These are phyloP conservation scores for Nepenthes gracilis DNA, from an alignment of 148 eudicot genomes.

Conservation along the genomic window DNA sequence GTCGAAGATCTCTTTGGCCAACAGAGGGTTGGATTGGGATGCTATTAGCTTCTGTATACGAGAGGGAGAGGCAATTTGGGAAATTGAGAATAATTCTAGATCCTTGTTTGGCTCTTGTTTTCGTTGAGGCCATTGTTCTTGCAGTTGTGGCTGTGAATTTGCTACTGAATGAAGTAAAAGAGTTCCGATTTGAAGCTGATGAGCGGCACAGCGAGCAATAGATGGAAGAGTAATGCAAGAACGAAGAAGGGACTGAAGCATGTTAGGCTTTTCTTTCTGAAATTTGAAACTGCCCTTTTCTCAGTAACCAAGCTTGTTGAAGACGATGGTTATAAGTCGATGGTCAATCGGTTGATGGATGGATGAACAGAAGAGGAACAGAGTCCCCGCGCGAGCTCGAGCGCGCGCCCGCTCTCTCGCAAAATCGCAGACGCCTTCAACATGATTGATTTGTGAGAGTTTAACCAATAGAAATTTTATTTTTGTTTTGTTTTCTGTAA, in stretches of 20 bases:
- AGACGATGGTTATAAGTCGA: too few relatives aligned
- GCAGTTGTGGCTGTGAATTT: neutral
- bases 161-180: conserved; percentile 6
- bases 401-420: too few relatives aligned
- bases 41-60: conserved; percentile 58
- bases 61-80: conserved; percentile 42
- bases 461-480: too few relatives aligned
- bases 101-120: conserved; percentile 11
- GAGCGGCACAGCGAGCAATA: conserved; percentile 1
- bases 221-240: conserved; percentile 4
- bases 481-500: too few relatives aligned
- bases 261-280: too few relatives aligned
- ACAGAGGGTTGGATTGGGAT: conserved; percentile 67
- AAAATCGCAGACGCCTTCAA: too few relatives aligned
- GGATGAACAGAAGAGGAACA: too few relatives aligned
- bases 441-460: too few relatives aligned
- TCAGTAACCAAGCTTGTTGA: too few relatives aligned
- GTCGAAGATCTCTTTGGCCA: conserved; percentile 82
- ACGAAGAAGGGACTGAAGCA: neutral
- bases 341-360: too few relatives aligned
- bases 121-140: neutral
- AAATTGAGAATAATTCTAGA: conserved; percentile 11
- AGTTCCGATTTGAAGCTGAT: neutral
- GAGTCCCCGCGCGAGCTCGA: too few relatives aligned
- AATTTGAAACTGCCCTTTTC: neutral